phyloP scores from a whole-genome alignment of 257 asterid species.

The Pogostemon cablin region DNA sequence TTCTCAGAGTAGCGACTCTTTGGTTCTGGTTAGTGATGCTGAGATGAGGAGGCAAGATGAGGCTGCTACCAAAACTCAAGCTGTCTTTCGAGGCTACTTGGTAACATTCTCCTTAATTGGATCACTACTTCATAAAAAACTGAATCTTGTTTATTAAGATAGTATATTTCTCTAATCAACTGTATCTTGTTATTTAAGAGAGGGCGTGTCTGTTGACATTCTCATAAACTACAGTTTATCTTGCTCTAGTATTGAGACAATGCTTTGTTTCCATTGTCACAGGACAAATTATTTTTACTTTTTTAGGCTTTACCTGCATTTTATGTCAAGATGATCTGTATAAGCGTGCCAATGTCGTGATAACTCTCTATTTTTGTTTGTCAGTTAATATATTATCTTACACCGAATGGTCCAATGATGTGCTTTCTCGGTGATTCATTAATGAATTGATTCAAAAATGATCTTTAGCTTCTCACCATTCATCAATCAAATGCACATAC shows the following conservation, averaged over 20 bases:
- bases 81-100: conserved; percentile 85
- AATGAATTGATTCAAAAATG: not conserved
- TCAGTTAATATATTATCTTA: not conserved
- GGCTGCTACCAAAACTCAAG: conserved; percentile 81
- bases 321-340: not conserved
- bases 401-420: conserved; percentile 20
- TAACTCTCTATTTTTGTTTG: not conserved
- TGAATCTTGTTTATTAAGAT: conserved; percentile 1
- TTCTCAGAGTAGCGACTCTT: conserved; percentile 35
- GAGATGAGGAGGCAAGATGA: conserved; percentile 53
- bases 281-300: not conserved
- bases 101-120: conserved; percentile 43
- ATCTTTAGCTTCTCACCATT: not conserved
- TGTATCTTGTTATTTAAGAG: not conserved
- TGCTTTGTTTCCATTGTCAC: not conserved
- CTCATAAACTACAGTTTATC: not conserved
- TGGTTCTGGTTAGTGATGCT: conserved; percentile 45
- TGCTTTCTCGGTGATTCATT: conserved; percentile 7
- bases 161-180: not conserved
- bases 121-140: conserved; percentile 14
- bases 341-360: conserved; percentile 3
- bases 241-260: not conserved
- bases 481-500: not conserved
- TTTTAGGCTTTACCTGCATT: not conserved
- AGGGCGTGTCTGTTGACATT: conserved; percentile 1